Conservation (phyloP, 306 rosid species). For the Casuarina equisetifolia region DNA sequence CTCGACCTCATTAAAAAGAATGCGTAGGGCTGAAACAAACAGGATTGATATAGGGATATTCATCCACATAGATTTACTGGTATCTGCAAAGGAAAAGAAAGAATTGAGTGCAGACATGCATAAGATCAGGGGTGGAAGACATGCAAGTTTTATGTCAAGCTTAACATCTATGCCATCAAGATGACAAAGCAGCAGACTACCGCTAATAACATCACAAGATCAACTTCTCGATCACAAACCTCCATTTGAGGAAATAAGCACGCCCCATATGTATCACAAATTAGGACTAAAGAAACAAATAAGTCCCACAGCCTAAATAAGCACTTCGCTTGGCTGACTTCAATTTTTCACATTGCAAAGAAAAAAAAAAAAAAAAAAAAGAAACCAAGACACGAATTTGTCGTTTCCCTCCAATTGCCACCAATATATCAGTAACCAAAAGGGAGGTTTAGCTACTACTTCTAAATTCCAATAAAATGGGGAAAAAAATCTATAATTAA, state of each 20-base stretch:
- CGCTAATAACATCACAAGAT: neutral
- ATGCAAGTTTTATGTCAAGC: neutral
- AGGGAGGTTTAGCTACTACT: conserved; percentile 3
- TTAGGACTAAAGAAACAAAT: neutral
- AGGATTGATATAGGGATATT: conserved; percentile 80
- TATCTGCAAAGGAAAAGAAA: conserved; percentile 48
- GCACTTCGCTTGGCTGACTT: neutral
- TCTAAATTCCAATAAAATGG: conserved; percentile 2
- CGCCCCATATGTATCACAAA: neutral
- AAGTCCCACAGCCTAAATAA: neutral
- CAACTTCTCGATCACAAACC: neutral
- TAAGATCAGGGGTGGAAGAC: neutral
- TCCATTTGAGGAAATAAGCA: neutral
- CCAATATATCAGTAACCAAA: conserved; percentile 3
- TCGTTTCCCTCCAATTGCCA: neutral
- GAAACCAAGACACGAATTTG: neutral
- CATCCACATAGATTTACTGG: conserved; percentile 97
- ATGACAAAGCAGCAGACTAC: neutral
- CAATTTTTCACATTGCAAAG: neutral
- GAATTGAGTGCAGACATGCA: neutral
- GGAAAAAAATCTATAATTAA: neutral
- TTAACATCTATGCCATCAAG: neutral
- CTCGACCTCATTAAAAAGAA: conserved; percentile 67
- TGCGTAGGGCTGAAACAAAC: conserved; percentile 62
- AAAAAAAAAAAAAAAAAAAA: neutral